Base-by-base conservation (phyloP, 768 basidiomycete genomes). In the Terana coerulea region DNA sequence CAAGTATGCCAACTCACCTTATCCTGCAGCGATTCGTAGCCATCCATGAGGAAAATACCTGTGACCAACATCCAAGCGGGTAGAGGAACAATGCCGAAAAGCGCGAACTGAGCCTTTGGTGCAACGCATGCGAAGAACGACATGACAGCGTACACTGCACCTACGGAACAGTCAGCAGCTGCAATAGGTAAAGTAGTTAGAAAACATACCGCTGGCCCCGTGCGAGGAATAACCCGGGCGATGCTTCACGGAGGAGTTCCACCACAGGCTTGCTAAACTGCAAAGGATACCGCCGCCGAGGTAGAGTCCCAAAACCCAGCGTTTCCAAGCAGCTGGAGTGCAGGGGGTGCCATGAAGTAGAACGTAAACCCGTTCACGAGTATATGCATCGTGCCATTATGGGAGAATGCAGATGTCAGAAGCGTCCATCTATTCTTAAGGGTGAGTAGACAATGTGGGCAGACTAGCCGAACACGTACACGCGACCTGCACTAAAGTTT, bases 371-470 rank as follows among this genome's bases (percentile, higher is more conserved):
- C 81, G 60, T 91, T 91, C 64, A 89, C 74, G n/a, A 88, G 56
- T 3, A 87, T 76, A 61, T 91, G 89, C 0, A 63, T 55, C n/a
- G 74, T 33, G 25, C 76, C 72, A 57, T 74, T 65, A 59, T 91
- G 88, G 3, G 88, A 88, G 71, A 93, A 92, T 53, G 73, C 75
- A 15, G 79, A 71, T 0, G 89, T 87, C 9, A 90, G 56, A 22
- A 83, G 69, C 0, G 87, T 89, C 87, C 88, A 91, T 62, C 90
- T 92, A 48, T n/a, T n/a, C n/a, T n/a, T n/a, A n/a, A n/a, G n/a
- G n/a, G n/a, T n/a, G n/a, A n/a, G n/a, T n/a, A n/a, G n/a, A n/a
- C n/a, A n/a, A n/a, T n/a, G n/a, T n/a, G n/a, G n/a, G n/a, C n/a
- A n/a, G n/a, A n/a, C 30, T 42, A 15, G 29, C 10, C 29, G 8